Evolutionary conservation across 805 yeast genomes (phyloP).

Genomic region (Yamadazyma scolyti): DNA sequence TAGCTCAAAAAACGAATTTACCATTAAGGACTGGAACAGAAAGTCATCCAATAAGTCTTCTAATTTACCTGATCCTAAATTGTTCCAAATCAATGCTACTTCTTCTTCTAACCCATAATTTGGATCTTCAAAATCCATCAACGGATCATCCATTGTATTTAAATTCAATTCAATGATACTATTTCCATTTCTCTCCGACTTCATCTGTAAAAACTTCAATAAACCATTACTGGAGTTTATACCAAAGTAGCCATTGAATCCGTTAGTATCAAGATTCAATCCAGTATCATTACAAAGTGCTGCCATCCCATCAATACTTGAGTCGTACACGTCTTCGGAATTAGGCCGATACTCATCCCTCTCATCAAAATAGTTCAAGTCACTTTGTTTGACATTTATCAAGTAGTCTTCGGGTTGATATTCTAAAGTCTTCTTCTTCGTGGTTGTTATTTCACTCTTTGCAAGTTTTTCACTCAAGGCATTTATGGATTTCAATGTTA

Average conservation of each 20-base stretch:
- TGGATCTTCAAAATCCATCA: constrained; percentile 5
- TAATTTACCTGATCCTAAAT: constrained; percentile 13
- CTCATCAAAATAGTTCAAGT: constrained; percentile 17
- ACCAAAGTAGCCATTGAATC: constrained; percentile 60
- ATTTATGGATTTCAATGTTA: constrained; percentile 15
- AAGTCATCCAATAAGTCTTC: constrained; percentile 15
- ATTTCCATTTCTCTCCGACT: constrained; percentile 20
- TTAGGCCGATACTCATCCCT: constrained; percentile 11
- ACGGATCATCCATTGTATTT: constrained; percentile 8
- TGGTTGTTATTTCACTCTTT: constrained; percentile 4
- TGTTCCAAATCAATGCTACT: constrained; percentile 12
- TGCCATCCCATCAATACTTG: constrained; percentile 60
- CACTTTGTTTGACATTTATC: constrained; percentile 16
- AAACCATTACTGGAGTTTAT: constrained; percentile 58
- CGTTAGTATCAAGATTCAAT: constrained; percentile 24
- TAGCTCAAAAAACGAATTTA: constrained; percentile 13
- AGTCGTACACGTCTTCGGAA: constrained; percentile 13
- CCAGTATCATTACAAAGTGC: constrained; percentile 40
- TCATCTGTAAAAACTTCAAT: constrained; percentile 43
- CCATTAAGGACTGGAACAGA: constrained; percentile 13
- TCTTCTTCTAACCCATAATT: constrained; percentile 17
- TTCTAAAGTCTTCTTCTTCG: constrained; percentile 6
- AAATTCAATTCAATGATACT: constrained; percentile 20
- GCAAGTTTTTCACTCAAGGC: constrained; percentile 10
- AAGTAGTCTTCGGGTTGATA: constrained; percentile 17